Base-by-base conservation (phyloP, 2,329 filamentous ascomycete genomes). In the Rhynchosporium agropyri region DNA sequence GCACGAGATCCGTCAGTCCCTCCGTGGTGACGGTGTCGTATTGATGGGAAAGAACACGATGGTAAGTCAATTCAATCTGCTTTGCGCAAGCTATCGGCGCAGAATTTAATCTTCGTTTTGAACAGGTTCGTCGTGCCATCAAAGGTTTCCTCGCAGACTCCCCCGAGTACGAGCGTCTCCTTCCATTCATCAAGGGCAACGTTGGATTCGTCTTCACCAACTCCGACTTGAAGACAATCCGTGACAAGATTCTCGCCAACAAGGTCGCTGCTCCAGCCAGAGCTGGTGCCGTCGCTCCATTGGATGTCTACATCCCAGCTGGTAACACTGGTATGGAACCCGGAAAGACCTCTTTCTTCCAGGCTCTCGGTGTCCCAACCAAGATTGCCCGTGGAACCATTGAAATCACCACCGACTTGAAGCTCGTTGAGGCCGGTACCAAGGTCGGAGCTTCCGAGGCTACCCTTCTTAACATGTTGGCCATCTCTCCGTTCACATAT, bases 331-430 rank as follows among this genome's bases (percentile, higher is more conserved):
- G 95, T 84, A 99, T 99, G 95, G 95, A 99, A 83, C 96, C 95
- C 79, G 96, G 96, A 82, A 99, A 99, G 91, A 99, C 95, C 77
- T 98, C 95, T 79, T 99, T 99, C 92, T 99, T 99, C 93, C 95
- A 99, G 89, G 95, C 95, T 77, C 95, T 99, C 82, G 94, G 94
- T 92, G 92, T 99, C 79, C 95, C 95, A 79, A 99, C 95, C 88
- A 99, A 99, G 92, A 99, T 99, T 84, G 95, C 95, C 79, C 95
- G 95, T 96, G 96, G 95, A 96, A 99, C 95, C 83, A 99, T 99
- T 83, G 95, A 99, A 91, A 99, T 99, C 79, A 97, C 93, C 70
- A 85, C 89, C 76, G 95, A 99, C 79, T 86, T 99, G 76, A 98
- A 97, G 91, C 91, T 99, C 80, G 90, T 98, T 77, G 92, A 97